Evolutionary conservation across 2,329 filamentous ascomycete genomes (phyloP).

Genomic region (Aspergillus melleus): DNA sequence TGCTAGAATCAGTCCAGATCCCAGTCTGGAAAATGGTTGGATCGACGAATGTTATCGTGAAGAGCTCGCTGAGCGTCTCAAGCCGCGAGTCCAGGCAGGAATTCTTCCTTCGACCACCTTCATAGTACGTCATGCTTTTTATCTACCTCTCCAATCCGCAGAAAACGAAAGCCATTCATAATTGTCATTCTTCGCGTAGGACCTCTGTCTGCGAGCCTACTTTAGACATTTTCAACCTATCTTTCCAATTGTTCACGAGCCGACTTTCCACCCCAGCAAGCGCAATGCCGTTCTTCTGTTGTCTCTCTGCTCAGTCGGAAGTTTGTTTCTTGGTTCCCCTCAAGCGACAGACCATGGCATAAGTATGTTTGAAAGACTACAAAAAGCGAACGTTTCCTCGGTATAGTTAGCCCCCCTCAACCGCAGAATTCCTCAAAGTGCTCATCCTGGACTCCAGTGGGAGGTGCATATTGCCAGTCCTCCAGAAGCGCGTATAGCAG

Average conservation of each 20-base stretch:
- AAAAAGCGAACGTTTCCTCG: constrained; percentile 26
- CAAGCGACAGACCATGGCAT: constrained; percentile 18
- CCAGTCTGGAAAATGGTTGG: not conserved
- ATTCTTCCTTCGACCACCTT: constrained; percentile 19
- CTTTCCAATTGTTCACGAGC: constrained; percentile 25
- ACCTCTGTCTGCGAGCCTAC: constrained; percentile 26
- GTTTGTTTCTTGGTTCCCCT: constrained; percentile 24
- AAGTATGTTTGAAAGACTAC: constrained; percentile 26
- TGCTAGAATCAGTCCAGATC: not conserved
- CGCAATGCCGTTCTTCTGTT: constrained; percentile 24
- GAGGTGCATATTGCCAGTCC: constrained; percentile 23
- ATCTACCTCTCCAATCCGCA: not conserved
- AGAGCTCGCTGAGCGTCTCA: constrained; percentile 11
- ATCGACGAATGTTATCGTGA: constrained; percentile 19
- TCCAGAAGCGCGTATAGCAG: constrained; percentile 21
- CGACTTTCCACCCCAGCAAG: constrained; percentile 22
- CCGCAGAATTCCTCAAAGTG: not conserved
- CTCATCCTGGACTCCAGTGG: constrained; percentile 15
- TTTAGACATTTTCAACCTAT: constrained; percentile 23
- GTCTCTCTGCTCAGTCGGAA: constrained; percentile 26
- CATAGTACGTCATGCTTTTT: constrained; percentile 6
- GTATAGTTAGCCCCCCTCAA: constrained; percentile 7
- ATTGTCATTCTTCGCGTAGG: constrained; percentile 9
- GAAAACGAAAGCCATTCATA: not conserved
- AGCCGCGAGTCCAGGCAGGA: constrained; percentile 15